These are phyloP conservation scores for Lentinus brumalis DNA, from an alignment of 768 basidiomycete species.

Conservation along the genomic window DNA sequence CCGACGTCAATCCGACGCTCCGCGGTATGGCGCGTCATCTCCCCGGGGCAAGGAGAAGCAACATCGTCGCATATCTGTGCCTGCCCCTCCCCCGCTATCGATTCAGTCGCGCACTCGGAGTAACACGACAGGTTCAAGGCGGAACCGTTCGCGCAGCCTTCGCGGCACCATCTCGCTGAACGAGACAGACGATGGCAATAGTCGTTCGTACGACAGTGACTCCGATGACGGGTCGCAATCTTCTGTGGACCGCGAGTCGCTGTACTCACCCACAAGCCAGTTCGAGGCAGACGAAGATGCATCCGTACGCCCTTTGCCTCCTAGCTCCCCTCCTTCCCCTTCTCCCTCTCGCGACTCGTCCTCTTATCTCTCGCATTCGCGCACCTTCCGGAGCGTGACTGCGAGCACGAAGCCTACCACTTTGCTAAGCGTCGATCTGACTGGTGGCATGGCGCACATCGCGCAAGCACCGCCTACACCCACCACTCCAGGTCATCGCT, in stretches of 20 bases:
- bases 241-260: slow-evolving; percentile 69
- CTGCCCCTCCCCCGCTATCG: slow-evolving; percentile 22
- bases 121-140: slow-evolving; percentile 20
- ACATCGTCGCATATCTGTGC: slow-evolving; percentile 27
- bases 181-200: slow-evolving; percentile 48
- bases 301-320: slow-evolving; percentile 86
- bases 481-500: slow-evolving; percentile 51
- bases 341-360: slow-evolving; percentile 84
- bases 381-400: slow-evolving; percentile 79
- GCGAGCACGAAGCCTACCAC: slow-evolving; percentile 96
- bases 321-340: slow-evolving; percentile 85
- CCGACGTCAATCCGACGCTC: slow-evolving; percentile 46
- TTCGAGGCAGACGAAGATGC: slow-evolving; percentile 94
- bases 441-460: slow-evolving; percentile 87
- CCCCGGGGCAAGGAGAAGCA: slow-evolving; percentile 26
- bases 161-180: slow-evolving; percentile 58
- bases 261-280: slow-evolving; percentile 76
- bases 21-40: slow-evolving; percentile 27
- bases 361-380: slow-evolving; percentile 78
- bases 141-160: slow-evolving; percentile 20
- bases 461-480: slow-evolving; percentile 79
- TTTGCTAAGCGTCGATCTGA: slow-evolving; percentile 84
- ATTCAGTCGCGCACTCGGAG: slow-evolving; percentile 27
- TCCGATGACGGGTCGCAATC: slow-evolving; percentile 55
- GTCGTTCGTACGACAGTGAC: slow-evolving; percentile 39